Evolutionary conservation across 2,329 filamentous ascomycete genomes (phyloP).

Genomic region (Stagonosporopsis rhizophila): DNA sequence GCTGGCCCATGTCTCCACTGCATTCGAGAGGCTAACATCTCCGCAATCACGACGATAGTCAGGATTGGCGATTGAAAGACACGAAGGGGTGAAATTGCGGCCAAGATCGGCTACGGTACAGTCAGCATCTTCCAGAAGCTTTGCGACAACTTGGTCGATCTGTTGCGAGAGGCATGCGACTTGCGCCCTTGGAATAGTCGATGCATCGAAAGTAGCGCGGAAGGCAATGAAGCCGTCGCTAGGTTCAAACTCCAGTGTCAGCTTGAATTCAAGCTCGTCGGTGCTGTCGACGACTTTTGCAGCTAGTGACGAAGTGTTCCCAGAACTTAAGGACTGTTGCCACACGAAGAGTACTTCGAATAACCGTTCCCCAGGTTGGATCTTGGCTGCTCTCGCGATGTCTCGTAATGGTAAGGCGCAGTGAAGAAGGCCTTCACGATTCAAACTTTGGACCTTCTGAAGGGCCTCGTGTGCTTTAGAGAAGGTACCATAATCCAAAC

Average conservation of each 20-base stretch:
- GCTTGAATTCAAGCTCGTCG: slow-evolving; percentile 77
- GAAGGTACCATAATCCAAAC: slow-evolving; percentile 65
- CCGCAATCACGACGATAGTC: slow-evolving; percentile 34
- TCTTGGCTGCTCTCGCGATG: slow-evolving; percentile 68
- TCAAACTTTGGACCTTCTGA: slow-evolving; percentile 67
- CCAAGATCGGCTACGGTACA: slow-evolving; percentile 38
- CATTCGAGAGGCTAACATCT: slow-evolving; percentile 40
- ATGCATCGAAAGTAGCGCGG: slow-evolving; percentile 63
- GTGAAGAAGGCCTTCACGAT: slow-evolving; percentile 70
- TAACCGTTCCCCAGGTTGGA: slow-evolving; percentile 63
- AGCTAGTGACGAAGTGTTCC: slow-evolving; percentile 36
- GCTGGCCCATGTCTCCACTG: slow-evolving; percentile 63
- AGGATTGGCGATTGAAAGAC: slow-evolving; percentile 53
- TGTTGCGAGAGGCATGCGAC: slow-evolving; percentile 66
- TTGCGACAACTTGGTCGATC: slow-evolving; percentile 61
- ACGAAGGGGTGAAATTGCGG: slow-evolving; percentile 29
- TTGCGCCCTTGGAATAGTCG: slow-evolving; percentile 63
- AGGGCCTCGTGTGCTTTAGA: slow-evolving; percentile 67
- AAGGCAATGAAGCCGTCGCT: slow-evolving; percentile 53
- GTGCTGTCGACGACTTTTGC: slow-evolving; percentile 66
- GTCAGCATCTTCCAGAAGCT: slow-evolving; percentile 52
- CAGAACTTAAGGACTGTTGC: slow-evolving; percentile 71
- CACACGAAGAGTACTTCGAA: slow-evolving; percentile 86
- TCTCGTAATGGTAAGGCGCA: slow-evolving; percentile 69
- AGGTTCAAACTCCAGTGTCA: slow-evolving; percentile 81